Percentiles rank a stretch among this genome's conserved stretches.
Evolutionary conservation across 192 early-diverging fungal species (phyloP).

Genomic region (Spinellus fusiger): DNA sequence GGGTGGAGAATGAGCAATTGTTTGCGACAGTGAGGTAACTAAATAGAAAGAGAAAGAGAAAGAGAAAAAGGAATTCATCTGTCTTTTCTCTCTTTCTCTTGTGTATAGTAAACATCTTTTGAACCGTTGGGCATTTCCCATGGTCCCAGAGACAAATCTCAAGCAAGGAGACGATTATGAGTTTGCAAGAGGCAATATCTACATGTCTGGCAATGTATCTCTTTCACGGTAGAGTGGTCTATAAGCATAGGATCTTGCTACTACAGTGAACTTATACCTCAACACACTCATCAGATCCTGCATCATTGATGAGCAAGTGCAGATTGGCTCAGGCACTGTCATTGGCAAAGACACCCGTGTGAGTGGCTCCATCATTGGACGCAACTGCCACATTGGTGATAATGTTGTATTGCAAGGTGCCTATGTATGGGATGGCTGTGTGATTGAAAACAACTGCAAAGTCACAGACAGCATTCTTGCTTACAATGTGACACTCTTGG

Average conservation of each 20-base stretch:
- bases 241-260: no score
- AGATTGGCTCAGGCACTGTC: conserved; percentile 69
- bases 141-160: conserved; percentile 87
- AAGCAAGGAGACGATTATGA: conserved; percentile 63
- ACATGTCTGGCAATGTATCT: conserved; percentile 73
- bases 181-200: conserved; percentile 74
- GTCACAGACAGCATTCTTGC: conserved; percentile 75
- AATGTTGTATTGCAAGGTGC: conserved; percentile 74
- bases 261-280: not conserved
- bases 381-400: conserved; percentile 72
- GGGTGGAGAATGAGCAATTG: conserved; percentile 62
- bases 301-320: conserved; percentile 68
- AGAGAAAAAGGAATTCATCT: not conserved
- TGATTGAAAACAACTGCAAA: conserved; percentile 59
- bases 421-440: conserved; percentile 79
- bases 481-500: conserved; percentile 56
- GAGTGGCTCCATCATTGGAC: conserved; percentile 78
- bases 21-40: conserved; percentile 67
- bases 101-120: conserved; percentile 74
- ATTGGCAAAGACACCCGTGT: conserved; percentile 72
- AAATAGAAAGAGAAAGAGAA: not conserved
- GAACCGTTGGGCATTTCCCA: conserved; percentile 88
- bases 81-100: no score
- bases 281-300: conserved; percentile 41
- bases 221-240: conserved; percentile 50